These are phyloP conservation scores for Parathielavia appendiculata DNA, from an alignment of 495 filamentous ascomycete genomes.

Conservation along the genomic window DNA sequence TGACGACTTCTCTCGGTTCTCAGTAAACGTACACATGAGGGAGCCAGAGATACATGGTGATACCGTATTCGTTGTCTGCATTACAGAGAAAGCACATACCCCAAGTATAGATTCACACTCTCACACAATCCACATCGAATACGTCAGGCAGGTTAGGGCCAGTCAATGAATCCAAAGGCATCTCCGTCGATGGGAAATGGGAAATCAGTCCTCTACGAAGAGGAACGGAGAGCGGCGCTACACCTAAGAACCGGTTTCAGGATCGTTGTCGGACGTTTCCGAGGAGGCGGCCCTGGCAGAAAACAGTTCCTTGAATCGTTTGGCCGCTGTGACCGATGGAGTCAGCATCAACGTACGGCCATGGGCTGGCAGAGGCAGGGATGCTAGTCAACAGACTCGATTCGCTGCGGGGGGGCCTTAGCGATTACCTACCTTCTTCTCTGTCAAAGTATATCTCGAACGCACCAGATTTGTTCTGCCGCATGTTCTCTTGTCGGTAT, in stretches of 20 bases:
- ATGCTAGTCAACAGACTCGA: background rate
- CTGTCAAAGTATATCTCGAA: conserved; percentile 45
- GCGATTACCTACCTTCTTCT: conserved; percentile 32
- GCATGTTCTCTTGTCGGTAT: conserved; percentile 49
- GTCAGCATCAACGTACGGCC: background rate
- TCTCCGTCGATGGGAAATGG: no score
- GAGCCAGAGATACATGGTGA: no score
- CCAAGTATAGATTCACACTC: no score
- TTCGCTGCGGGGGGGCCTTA: background rate
- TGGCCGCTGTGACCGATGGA: conserved; percentile 25
- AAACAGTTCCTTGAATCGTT: conserved; percentile 41
- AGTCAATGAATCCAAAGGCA: no score
- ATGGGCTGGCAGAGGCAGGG: background rate
- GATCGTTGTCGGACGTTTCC: conserved; percentile 30
- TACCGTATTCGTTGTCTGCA: no score
- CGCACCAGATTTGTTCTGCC: conserved; percentile 38
- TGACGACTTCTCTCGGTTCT: no score
- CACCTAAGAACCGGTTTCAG: conserved; percentile 5
- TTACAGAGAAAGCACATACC: no score
- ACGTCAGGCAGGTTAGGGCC: no score
- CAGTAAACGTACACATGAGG: no score
- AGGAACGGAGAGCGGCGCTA: background rate
- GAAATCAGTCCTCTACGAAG: no score
- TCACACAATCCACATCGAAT: no score
- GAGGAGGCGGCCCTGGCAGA: conserved; percentile 20